Conservation (phyloP, 768 basidiomycete species). For the Mycena maculata region DNA sequence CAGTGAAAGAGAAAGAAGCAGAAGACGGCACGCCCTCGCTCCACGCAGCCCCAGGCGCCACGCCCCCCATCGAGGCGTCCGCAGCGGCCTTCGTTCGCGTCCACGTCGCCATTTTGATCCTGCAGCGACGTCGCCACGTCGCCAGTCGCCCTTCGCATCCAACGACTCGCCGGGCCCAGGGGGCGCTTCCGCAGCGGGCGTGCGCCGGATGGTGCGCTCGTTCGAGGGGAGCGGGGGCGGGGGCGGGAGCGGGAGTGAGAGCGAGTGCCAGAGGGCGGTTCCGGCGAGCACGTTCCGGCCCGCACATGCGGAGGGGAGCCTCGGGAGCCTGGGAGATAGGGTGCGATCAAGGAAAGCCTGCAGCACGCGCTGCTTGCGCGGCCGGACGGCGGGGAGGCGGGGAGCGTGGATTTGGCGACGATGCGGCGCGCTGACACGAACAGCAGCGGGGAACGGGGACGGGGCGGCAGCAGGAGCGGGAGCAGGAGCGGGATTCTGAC, state of each 20-base stretch:
- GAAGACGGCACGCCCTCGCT: slow-evolving; percentile 27
- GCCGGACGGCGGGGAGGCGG: slow-evolving; percentile 12
- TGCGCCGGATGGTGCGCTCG: slow-evolving; percentile 33
- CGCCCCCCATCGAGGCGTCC: slow-evolving; percentile 20
- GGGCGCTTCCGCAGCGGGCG: slow-evolving; percentile 1
- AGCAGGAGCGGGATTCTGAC: neutral
- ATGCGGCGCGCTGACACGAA: neutral
- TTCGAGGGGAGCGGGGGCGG: slow-evolving; percentile 36
- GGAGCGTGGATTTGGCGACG: slow-evolving; percentile 23
- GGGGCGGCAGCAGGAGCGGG: too few species aligned
- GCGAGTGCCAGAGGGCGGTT: slow-evolving; percentile 26
- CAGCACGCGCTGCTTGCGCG: slow-evolving; percentile 20
- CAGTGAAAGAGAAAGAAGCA: too few species aligned
- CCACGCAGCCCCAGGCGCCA: neutral
- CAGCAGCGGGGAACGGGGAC: too few species aligned
- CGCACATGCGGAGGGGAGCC: neutral
- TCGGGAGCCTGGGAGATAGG: neutral
- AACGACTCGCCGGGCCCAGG: too few species aligned
- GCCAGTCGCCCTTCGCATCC: slow-evolving; percentile 6
- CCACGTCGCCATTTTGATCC: neutral
- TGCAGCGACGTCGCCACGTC: neutral
- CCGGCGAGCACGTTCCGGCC: neutral
- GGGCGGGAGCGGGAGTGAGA: neutral
- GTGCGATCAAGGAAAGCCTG: neutral
- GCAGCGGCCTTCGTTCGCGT: slow-evolving; percentile 16